Base-by-base conservation (phyloP, 2,329 filamentous ascomycete genomes). In the Xylaria sp. region DNA sequence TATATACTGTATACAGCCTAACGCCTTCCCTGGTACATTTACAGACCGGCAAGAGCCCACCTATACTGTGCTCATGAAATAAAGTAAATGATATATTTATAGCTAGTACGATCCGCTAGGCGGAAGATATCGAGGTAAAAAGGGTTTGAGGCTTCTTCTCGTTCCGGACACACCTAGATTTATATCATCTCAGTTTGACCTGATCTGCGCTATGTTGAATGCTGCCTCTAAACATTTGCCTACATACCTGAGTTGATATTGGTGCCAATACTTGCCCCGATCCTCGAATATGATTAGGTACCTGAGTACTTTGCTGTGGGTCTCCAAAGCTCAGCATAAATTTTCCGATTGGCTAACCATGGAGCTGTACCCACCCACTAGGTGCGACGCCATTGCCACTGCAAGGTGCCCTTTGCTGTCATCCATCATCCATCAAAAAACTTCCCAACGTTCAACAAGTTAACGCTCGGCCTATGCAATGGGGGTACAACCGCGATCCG, bases 401-500 rank as follows among this genome's bases (percentile, higher is more conserved):
- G 20, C 3, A 25, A 63, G 37, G 15, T 48, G 52, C 34, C 48
- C 37, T 60, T 41, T 23, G 23, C 13, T 32, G 25, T 23, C 34
- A 13, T 44, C 18, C 55, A 37, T 39, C 18, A 44, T 59, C 54
- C 34, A 23, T 12, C 7, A 44, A 9, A 15, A 20, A 20, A 44
- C 12, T 32, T 52, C 44, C 44, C 44, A 15, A 25, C 28, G 3
- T 63, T 60, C n/a, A 48, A n/a, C 58, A 34, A 57, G 44, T 52
- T 44, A 39, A 66, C 55, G 48, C 41, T 28, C 59, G 3, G 25
- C 52, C 68, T 66, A 52, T 54, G 72, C 10, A 55, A 77, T 77
- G 76, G 75, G 75, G 32, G 73, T 77, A 20, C 74, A 75, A 62
- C 73, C 75, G 51, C 75, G 75, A 55, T 65, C 73, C 34, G 75